Evolutionary conservation across 352 stramenopile genomes (phyloP), one percentile per base, ranked within the genome.

Genomic region (Phytophthora pisi): DNA sequence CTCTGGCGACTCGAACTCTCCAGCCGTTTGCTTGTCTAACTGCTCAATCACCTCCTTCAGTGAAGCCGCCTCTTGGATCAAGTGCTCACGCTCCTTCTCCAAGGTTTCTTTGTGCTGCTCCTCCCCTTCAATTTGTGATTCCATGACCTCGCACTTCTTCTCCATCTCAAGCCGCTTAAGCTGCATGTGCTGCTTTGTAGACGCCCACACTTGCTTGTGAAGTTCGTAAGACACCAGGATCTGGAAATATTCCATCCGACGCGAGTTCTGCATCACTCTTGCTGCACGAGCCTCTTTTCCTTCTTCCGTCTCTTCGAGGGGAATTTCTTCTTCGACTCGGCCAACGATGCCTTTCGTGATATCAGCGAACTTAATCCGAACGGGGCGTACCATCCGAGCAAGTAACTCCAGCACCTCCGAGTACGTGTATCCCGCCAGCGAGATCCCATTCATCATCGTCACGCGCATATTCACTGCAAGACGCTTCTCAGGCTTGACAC

Each of bases 401-500:
- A 96, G 75, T 45, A 88, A 68, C 51, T 96, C 88, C 8, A 96
- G 71, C 11, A 95, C 80, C 45, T 96, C 86, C 3, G 68, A 79
- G 66, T 95, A 96, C 11, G 86, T 93, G 63, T 84, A 95, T 0
- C 88, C 88, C 2, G 86, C 82, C 38, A 96, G 36, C 2, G 88
- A 75, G 31, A 91, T 78, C 9, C 85, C 84, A 61, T 92, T 89
- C 75, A 96, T 93, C 56, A 83, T 83, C 0, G 86, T 92, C 75
- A 96, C 88, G 20, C 88, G 80, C 82, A 96, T 94, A 34, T 89
- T 89, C 23, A 90, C 62, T 28, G 83, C 68, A 51, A 96, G 73
- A 36, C 86, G 86, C 84, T 93, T 92, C 66, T 95, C 88, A 23
- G 88, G 86, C 51, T 96, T 96, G 52, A 95, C 86, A 65, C 88